Conservation (phyloP, 2,329 filamentous ascomycete species). For the Alternaria triticina region DNA sequence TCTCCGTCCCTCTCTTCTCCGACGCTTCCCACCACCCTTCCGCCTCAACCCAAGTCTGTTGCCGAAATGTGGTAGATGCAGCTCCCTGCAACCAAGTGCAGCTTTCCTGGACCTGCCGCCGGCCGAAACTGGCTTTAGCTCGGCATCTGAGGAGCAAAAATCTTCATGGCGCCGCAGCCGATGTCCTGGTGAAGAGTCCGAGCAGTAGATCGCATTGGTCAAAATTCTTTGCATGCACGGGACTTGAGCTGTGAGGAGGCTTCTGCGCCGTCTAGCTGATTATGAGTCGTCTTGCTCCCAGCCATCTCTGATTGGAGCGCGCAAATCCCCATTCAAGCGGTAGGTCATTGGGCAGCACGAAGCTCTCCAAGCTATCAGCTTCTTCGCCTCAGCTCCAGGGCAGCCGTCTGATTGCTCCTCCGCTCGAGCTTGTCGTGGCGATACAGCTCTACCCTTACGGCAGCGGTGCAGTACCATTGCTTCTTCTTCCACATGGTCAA, state of each 20-base stretch:
- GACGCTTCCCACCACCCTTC: neutral
- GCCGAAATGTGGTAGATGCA: slow-evolving; percentile 1
- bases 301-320: slow-evolving; percentile 16
- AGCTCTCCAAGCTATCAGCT: slow-evolving; percentile 13
- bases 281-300: slow-evolving; percentile 9
- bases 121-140: slow-evolving; percentile 12
- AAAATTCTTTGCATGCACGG: slow-evolving; percentile 9
- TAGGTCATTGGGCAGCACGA: slow-evolving; percentile 19
- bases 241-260: slow-evolving; percentile 9
- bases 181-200: slow-evolving; percentile 2
- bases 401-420: slow-evolving; percentile 13
- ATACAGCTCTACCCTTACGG: slow-evolving; percentile 8
- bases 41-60: neutral
- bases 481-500: neutral
- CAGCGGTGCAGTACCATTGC: slow-evolving; percentile 4
- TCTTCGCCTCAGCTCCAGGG: slow-evolving; percentile 14
- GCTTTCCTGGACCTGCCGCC: slow-evolving; percentile 4
- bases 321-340: slow-evolving; percentile 3
- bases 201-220: slow-evolving; percentile 7
- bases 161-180: slow-evolving; percentile 14
- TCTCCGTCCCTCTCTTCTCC: neutral
- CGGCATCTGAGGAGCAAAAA: slow-evolving; percentile 10
- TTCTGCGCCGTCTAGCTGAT: slow-evolving; percentile 10
- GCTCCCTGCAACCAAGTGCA: slow-evolving; percentile 6
- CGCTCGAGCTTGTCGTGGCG: slow-evolving; percentile 15